Evolutionary conservation across 2,329 filamentous ascomycete species (phyloP), one percentile per base, ranked within the genome.

Genomic region (Coniochaeta sp.): DNA sequence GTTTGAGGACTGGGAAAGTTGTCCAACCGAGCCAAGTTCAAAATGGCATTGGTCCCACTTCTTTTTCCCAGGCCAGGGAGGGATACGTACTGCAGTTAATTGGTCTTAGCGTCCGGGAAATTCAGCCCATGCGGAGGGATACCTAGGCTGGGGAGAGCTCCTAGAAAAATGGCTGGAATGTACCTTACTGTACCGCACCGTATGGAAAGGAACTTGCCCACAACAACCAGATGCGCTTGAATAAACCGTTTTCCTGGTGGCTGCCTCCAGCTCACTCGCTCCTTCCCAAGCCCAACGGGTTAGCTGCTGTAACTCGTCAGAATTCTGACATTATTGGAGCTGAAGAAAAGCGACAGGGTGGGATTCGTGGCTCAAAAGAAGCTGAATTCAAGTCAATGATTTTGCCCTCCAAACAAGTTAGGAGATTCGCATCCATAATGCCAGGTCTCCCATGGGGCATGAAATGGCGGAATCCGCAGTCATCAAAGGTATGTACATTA

Each of bases 21-120:
- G 55, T 57, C 55, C 50, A 10, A 57, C 32, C 50, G 2, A 57
- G 55, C 55, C 55, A 57, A 57, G 55, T 32, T 32, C 54, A 56
- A 56, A 28, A 10, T 12, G 14, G 34, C 3, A 14, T 12, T 7
- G n/a, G 42, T 22, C 30, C 54, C 54, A 36, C 17, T 56, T 56
- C 28, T 56, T 56, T 52, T 24, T n/a, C 17, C 55, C n/a, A n/a
- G 28, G 38, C 26, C 55, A 57, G 55, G 55, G 55, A 57, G n/a
- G n/a, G n/a, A n/a, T n/a, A n/a, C n/a, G n/a, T n/a, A n/a, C n/a
- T n/a, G n/a, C n/a, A n/a, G n/a, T n/a, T 57, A 12, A n/a, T 28
- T 16, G 14, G 3, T 55, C 22, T 55, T n/a, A 55, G 52, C 26
- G 54, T 38, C 17, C 30, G n/a, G 26, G 8, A 28, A 47, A 4